Base-by-base conservation (phyloP, 1,284 basidiomycete genomes). In the Tilletia indica region DNA sequence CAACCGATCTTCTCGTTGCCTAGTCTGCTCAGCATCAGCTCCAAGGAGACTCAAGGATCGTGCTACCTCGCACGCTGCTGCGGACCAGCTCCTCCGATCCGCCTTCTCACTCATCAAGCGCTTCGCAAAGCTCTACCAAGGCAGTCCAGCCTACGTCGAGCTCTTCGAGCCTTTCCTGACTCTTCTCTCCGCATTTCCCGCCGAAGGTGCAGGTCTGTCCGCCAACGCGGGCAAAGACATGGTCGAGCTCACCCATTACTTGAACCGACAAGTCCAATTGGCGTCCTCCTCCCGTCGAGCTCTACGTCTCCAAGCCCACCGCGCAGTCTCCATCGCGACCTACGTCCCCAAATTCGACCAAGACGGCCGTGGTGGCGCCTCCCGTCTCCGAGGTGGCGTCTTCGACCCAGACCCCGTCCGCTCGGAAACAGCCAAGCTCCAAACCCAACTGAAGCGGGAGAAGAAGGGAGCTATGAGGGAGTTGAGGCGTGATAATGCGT, bases 401-500 rank as follows among this genome's bases (percentile, higher is more conserved):
- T 91, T 90, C 61, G 93, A 93, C 21, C 92, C 90, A 56, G 96
- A 99, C 85, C 95, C 97, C 2, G 94, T 97, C 82, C 90, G 93
- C 61, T 94, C 93, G 78, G 92, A 93, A 76, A 89, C 90, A 0
- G 86, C 90, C 74, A 99, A 99, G 86, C 86, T 99, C 79, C 91
- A 92, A 68, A 89, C 90, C 48, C 89, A 96, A 84, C 91, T 94
- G 87, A 97, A 97, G 86, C 92, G 98, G 86, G 97, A 99, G 87
- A 88, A 89, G 83, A 99, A 98, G 87, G 95, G 97, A 45, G 97
- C 97, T 2, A 94, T 99, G 74, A 89, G 96, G 70, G 97, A 99
- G 83, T 87, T 99, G 72, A 90, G 97, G 74, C 97, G 97, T 87
- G 97, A 99, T 85, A 91, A 93, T 74, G 89, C 89, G 74, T 99